Conservation (phyloP, 176 grass and related monocot species). For the Oropetium thomaeum region DNA sequence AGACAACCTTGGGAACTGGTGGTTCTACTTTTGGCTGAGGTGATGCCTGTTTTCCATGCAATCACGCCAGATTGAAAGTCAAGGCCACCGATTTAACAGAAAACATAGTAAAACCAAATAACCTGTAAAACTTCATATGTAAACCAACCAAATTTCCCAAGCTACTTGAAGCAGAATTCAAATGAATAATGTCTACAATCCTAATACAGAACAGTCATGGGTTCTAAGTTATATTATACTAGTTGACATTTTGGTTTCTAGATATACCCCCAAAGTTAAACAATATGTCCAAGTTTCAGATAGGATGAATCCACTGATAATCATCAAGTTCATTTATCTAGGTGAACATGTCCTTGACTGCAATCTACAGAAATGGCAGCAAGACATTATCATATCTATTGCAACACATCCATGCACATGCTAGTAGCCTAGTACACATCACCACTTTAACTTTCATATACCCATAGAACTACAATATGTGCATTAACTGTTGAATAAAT, state of each 20-base stretch:
- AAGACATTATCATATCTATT: background rate
- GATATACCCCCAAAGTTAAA: background rate
- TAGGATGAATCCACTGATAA: constrained; percentile 4
- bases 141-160: background rate
- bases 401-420: background rate
- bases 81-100: constrained; percentile 9
- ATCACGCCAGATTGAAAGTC: constrained; percentile 24
- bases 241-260: background rate
- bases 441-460: background rate
- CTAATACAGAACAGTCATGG: background rate
- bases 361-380: background rate
- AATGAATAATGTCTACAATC: background rate
- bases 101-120: background rate
- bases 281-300: background rate
- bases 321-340: constrained; percentile 1
- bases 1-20: constrained; percentile 54
- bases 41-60: constrained; percentile 45
- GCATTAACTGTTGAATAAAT: background rate
- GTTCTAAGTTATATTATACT: background rate
- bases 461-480: background rate
- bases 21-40: constrained; percentile 56
- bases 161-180: constrained; percentile 2
- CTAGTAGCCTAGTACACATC: background rate
- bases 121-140: background rate
- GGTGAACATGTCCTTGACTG: constrained; percentile 2